phyloP scores from a whole-genome alignment of 2,329 filamentous ascomycete genomes.

The Hypocrella siamensis region DNA sequence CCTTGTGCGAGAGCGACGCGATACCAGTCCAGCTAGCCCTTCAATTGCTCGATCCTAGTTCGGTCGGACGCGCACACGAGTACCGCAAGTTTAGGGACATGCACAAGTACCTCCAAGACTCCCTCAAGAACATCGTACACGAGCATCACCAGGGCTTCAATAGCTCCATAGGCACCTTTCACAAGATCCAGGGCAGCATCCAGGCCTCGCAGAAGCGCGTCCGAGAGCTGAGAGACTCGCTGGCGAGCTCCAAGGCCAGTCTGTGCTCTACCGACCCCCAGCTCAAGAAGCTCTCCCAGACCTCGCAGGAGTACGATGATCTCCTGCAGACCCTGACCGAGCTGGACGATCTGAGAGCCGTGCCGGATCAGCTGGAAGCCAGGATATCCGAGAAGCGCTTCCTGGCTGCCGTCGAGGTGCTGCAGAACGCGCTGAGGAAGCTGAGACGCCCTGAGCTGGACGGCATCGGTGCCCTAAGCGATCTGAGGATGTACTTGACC shows the following conservation, averaged over 20 bases:
- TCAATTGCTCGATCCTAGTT: conserved; percentile 86
- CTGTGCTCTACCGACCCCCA: conserved; percentile 79
- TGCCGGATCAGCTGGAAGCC: conserved; percentile 86
- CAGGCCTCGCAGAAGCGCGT: conserved; percentile 77
- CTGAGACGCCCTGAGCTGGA: conserved; percentile 81
- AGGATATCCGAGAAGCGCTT: conserved; percentile 95
- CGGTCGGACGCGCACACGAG: conserved; percentile 78
- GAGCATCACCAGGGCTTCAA: conserved; percentile 99
- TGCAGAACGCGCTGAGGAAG: conserved; percentile 73
- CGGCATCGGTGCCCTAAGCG: conserved; percentile 73
- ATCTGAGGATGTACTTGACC: conserved; percentile 72
- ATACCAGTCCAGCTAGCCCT: conserved; percentile 90
- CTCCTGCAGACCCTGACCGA: conserved; percentile 71
- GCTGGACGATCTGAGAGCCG: conserved; percentile 73
- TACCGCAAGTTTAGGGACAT: conserved; percentile 73
- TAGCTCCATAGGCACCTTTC: conserved; percentile 95
- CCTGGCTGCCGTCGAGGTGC: conserved; percentile 75
- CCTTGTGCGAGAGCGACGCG: conserved; percentile 78
- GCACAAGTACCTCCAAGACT: conserved; percentile 78
- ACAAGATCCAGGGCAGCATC: conserved; percentile 93
- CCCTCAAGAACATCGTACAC: conserved; percentile 88
- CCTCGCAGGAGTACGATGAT: conserved; percentile 81
- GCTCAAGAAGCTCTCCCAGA: conserved; percentile 73
- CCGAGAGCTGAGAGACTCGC: conserved; percentile 65
- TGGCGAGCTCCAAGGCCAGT: conserved; percentile 64